These are phyloP conservation scores for Iberis pinnata DNA, from an alignment of 345 rosid genomes.

Conservation along the genomic window DNA sequence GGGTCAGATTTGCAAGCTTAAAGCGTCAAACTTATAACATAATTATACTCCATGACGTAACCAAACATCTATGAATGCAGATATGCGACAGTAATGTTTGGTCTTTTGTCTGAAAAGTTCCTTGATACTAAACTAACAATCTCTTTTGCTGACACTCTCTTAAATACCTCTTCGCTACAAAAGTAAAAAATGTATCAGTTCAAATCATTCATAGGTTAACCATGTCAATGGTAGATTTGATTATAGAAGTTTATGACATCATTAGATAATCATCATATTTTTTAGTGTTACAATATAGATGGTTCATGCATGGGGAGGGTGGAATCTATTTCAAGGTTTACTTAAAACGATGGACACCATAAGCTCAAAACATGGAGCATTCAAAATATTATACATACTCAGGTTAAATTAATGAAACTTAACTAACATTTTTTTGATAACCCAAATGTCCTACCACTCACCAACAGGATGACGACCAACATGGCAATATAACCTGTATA, in stretches of 20 bases:
- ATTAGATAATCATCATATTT: slow-evolving; percentile 1
- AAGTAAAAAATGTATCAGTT: slow-evolving; percentile 73
- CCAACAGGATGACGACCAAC: too few relatives aligned
- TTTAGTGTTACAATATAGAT: slow-evolving; percentile 37
- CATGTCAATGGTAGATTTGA: not conserved
- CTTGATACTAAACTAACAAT: slow-evolving; percentile 75
- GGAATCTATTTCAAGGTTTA: slow-evolving; percentile 75
- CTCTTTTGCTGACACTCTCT: slow-evolving; percentile 75
- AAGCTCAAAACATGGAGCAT: slow-evolving; percentile 75
- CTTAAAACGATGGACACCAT: slow-evolving; percentile 57
- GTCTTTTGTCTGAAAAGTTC: slow-evolving; percentile 85
- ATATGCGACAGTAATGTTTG: slow-evolving; percentile 93
- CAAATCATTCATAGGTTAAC: not conserved
- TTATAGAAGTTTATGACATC: not conserved
- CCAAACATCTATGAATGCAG: slow-evolving; percentile 36
- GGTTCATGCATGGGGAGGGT: slow-evolving; percentile 99
- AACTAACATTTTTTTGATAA: too few relatives aligned
- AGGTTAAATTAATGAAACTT: too few relatives aligned
- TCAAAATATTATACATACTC: too few relatives aligned
- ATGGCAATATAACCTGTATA: too few relatives aligned
- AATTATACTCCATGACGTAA: slow-evolving; percentile 22
- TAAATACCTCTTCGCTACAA: slow-evolving; percentile 85
- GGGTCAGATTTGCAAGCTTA: slow-evolving; percentile 86
- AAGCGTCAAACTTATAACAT: slow-evolving; percentile 95
- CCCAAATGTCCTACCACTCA: too few relatives aligned